Conservation (phyloP, 2,329 filamentous ascomycete species). For the Sphaerulina populicola region DNA sequence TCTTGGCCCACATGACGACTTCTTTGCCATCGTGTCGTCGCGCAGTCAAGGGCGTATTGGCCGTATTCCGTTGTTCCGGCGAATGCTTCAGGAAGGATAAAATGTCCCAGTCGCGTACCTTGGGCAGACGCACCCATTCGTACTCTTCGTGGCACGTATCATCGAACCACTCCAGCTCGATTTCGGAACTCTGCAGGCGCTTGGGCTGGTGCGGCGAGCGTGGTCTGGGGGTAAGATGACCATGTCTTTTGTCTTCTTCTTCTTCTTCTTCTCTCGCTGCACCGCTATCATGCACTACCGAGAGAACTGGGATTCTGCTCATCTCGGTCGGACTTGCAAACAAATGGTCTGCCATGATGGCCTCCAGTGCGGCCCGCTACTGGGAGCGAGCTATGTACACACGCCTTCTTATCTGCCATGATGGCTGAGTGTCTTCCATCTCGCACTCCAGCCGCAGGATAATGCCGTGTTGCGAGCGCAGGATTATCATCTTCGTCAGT, state of each 20-base stretch:
- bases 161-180: slow-evolving; percentile 8
- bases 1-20: slow-evolving; percentile 22
- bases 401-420: background rate
- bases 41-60: slow-evolving; percentile 18
- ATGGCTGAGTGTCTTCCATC: background rate
- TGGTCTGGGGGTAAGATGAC: slow-evolving; percentile 5
- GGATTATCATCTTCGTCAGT: background rate
- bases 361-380: background rate
- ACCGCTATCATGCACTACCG: background rate
- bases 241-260: background rate
- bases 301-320: background rate
- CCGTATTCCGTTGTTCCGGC: slow-evolving; percentile 14
- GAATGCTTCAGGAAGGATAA: slow-evolving; percentile 3
- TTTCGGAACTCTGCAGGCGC: background rate
- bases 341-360: background rate
- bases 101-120: slow-evolving; percentile 17
- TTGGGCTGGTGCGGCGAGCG: background rate
- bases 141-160: slow-evolving; percentile 13
- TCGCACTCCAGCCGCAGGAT: background rate
- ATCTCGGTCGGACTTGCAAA: background rate
- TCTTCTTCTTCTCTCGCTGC: background rate
- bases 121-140: slow-evolving; percentile 18
- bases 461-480: background rate
- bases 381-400: background rate
- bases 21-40: slow-evolving; percentile 11